Percentiles rank a stretch among this genome's conserved stretches.
Conservation (phyloP, 768 basidiomycete genomes). For the Serendipita sp. region DNA sequence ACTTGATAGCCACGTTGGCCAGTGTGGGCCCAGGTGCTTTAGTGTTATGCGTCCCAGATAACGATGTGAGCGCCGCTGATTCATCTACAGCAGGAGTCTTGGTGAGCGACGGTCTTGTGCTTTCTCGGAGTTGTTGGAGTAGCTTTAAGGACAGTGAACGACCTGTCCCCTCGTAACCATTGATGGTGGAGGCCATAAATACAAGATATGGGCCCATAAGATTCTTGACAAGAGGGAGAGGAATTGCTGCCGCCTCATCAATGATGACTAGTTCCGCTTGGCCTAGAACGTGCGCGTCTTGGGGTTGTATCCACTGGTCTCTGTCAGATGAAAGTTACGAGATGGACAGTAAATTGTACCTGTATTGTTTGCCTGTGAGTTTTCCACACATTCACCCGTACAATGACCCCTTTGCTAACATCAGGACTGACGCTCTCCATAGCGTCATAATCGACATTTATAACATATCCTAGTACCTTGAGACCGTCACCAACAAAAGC, state of each 20-base stretch:
- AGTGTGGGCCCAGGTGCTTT: conserved; percentile 29
- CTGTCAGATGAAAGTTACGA: conserved; percentile 12
- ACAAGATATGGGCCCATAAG: conserved; percentile 90
- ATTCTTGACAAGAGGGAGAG: conserved; percentile 84
- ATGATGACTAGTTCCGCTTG: conserved; percentile 96
- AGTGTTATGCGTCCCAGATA: conserved; percentile 23
- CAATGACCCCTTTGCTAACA: conserved; percentile 76
- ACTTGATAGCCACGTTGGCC: conserved; percentile 34
- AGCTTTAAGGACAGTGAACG: conserved; percentile 95
- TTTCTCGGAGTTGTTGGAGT: conserved; percentile 89
- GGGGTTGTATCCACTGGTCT: conserved; percentile 88
- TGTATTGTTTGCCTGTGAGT: conserved; percentile 93
- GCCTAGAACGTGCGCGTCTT: conserved; percentile 93
- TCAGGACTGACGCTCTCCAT: conserved; percentile 89
- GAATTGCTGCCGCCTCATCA: conserved; percentile 97
- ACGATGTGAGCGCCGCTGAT: conserved; percentile 21
- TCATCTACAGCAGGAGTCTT: conserved; percentile 31
- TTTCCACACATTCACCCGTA: conserved; percentile 85
- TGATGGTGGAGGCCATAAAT: conserved; percentile 98
- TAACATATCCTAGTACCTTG: conserved; percentile 88
- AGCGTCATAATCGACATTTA: conserved; percentile 95
- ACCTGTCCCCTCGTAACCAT: conserved; percentile 99
- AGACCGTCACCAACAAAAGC: conserved; percentile 96
- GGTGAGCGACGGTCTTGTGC: conserved; percentile 59
- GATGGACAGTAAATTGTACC: conserved; percentile 25